phyloP scores from a whole-genome alignment of 495 filamentous ascomycete species.

The Pyronema domesticum region DNA sequence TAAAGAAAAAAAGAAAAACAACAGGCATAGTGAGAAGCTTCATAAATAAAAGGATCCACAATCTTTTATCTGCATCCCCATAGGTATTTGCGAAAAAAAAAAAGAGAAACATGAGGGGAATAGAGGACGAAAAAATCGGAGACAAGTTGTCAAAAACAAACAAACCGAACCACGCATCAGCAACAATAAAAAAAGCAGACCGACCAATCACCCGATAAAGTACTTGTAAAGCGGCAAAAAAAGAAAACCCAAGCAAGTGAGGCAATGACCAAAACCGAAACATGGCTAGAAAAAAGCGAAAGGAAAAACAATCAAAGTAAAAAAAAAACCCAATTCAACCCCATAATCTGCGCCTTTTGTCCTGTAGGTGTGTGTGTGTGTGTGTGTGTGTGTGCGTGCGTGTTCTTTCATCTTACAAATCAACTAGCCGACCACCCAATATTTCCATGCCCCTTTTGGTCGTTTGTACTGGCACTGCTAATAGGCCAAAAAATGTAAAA shows the following conservation, averaged over 20 bases:
- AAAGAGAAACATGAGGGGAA: conserved; percentile 15
- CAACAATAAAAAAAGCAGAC: conserved; percentile 17
- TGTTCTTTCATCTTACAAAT: conserved; percentile 19
- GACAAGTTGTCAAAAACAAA: conserved; percentile 1
- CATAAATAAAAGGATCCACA: conserved; percentile 14
- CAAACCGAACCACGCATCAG: conserved; percentile 12
- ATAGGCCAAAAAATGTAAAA: conserved; percentile 5
- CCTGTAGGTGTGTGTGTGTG: conserved; percentile 7
- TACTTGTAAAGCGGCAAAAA: conserved; percentile 18
- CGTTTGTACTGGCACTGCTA: not conserved
- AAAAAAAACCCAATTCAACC: conserved; percentile 11
- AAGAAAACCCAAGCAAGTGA: not conserved
- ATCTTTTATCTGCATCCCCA: too few relatives aligned
- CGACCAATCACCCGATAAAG: conserved; percentile 13
- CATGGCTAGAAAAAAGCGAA: too few relatives aligned
- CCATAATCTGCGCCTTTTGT: conserved; percentile 17
- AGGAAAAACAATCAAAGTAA: not conserved
- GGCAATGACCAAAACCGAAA: too few relatives aligned
- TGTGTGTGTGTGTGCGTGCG: not conserved
- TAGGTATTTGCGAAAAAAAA: conserved; percentile 3
- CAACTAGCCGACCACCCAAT: conserved; percentile 3
- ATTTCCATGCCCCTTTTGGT: not conserved
- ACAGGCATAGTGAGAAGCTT: conserved; percentile 4
- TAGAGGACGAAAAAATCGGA: conserved; percentile 14
- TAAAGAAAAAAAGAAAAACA: conserved; percentile 10